Evolutionary conservation across 2,329 filamentous ascomycete species (phyloP).

Genomic region (Pseudogymnoascus sp.): DNA sequence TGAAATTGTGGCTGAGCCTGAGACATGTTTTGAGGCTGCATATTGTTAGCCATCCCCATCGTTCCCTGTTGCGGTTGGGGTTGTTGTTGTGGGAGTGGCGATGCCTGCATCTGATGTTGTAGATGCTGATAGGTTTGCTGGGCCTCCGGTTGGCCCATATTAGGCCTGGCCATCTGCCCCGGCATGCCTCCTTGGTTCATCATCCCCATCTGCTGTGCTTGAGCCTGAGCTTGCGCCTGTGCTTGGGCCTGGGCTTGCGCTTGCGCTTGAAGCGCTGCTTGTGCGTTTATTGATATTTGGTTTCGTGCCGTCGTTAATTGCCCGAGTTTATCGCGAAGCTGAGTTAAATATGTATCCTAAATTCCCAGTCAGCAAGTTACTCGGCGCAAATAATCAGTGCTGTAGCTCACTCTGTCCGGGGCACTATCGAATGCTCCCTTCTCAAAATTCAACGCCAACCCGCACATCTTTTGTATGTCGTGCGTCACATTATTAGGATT

Average conservation of each 20-base stretch:
- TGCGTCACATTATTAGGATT: neutral
- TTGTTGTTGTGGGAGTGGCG: constrained; percentile 43
- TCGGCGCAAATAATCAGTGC: neutral
- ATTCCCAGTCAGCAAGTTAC: neutral
- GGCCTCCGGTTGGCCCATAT: constrained; percentile 38
- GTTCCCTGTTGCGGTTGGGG: constrained; percentile 24
- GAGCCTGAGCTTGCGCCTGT: constrained; percentile 33
- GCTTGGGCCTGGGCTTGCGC: constrained; percentile 34
- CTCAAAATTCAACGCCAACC: constrained; percentile 9
- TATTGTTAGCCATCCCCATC: constrained; percentile 28
- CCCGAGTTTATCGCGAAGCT: constrained; percentile 21
- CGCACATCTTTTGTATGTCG: constrained; percentile 8
- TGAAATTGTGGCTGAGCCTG: constrained; percentile 28
- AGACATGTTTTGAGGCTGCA: constrained; percentile 23
- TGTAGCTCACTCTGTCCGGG: constrained; percentile 5
- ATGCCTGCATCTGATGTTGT: constrained; percentile 50
- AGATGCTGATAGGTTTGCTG: constrained; percentile 51
- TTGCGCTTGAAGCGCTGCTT: constrained; percentile 30
- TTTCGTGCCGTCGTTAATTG: constrained; percentile 24
- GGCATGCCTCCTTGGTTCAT: constrained; percentile 45
- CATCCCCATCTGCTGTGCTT: constrained; percentile 42
- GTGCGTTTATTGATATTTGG: constrained; percentile 35
- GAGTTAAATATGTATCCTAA: constrained; percentile 8
- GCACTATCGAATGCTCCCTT: constrained; percentile 8
- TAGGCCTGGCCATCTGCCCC: constrained; percentile 42